Percentiles rank a stretch among this genome's conserved stretches.
These are phyloP conservation scores for Davidsoniella eucalypti DNA, from an alignment of 2,329 filamentous ascomycete species.

Conservation along the genomic window DNA sequence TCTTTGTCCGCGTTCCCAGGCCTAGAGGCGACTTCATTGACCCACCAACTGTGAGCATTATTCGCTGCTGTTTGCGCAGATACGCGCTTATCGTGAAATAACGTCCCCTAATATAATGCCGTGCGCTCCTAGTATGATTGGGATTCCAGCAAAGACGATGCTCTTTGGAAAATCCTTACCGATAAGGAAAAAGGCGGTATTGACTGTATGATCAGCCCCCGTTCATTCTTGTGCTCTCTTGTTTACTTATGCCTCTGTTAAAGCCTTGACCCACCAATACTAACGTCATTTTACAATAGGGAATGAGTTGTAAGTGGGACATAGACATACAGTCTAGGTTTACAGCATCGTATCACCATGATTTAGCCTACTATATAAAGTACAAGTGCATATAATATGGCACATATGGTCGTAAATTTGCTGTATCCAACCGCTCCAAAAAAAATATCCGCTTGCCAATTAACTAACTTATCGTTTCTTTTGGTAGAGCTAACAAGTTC, in stretches of 20 bases:
- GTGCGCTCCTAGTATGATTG: conserved; percentile 34
- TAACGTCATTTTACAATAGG: conserved; percentile 30
- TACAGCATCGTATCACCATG: too few species aligned
- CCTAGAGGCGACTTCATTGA: conserved; percentile 76
- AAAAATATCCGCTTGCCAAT: background rate
- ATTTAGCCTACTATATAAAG: too few species aligned
- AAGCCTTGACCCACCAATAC: conserved; percentile 14
- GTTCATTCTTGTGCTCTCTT: background rate
- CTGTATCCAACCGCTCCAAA: background rate
- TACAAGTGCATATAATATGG: too few species aligned
- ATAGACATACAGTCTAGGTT: background rate
- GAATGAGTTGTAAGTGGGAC: conserved; percentile 51
- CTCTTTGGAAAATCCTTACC: conserved; percentile 79
- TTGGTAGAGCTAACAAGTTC: conserved; percentile 51
- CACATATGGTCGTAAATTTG: conserved; percentile 16
- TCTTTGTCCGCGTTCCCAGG: conserved; percentile 83
- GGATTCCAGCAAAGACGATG: conserved; percentile 73
- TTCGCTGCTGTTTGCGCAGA: background rate
- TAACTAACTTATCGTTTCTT: background rate
- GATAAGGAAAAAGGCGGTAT: conserved; percentile 67
- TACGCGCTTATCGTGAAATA: background rate
- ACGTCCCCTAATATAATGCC: background rate
- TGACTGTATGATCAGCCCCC: conserved; percentile 51
- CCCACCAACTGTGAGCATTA: conserved; percentile 54
- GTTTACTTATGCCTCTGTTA: background rate